Percentiles rank a stretch among this genome's conserved stretches.
Conservation (phyloP, 2,329 filamentous ascomycete genomes). For the Ambrosiella xylebori region DNA sequence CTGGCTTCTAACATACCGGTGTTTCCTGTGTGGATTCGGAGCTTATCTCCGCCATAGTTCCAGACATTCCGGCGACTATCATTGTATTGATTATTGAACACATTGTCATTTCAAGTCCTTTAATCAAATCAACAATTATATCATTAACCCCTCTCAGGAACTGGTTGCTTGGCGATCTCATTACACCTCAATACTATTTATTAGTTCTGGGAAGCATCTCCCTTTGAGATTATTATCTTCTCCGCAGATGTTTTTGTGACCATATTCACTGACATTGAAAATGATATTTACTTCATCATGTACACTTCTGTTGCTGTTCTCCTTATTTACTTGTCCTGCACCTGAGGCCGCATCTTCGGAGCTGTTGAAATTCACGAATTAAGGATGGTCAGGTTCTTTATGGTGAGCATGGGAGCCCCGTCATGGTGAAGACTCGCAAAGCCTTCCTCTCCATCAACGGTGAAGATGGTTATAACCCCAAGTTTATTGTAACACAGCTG, state of each 20-base stretch:
- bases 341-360: constrained; percentile 70
- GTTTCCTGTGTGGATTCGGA: constrained; percentile 49
- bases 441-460: constrained; percentile 32
- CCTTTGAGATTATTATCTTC: constrained; percentile 69
- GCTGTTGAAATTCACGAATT: constrained; percentile 35
- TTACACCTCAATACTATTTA: constrained; percentile 72
- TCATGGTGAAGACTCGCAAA: constrained; percentile 7
- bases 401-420: constrained; percentile 8
- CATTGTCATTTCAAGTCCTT: constrained; percentile 69
- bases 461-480: constrained; percentile 33
- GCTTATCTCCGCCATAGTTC: constrained; percentile 51
- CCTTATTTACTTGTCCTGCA: constrained; percentile 68
- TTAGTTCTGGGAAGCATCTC: constrained; percentile 75
- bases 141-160: constrained; percentile 64
- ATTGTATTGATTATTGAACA: constrained; percentile 81
- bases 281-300: constrained; percentile 81
- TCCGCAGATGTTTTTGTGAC: constrained; percentile 71
- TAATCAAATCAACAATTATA: constrained; percentile 65
- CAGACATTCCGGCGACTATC: constrained; percentile 64
- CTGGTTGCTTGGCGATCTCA: constrained; percentile 61
- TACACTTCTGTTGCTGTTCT: constrained; percentile 59
- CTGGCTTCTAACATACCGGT: constrained; percentile 62
- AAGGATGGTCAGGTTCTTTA: constrained; percentile 9
- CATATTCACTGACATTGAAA: constrained; percentile 65
- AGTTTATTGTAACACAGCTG: constrained; percentile 27